These are phyloP conservation scores for Mucor velutinosus DNA, from an alignment of 371 early-diverging fungal species.

Conservation along the genomic window DNA sequence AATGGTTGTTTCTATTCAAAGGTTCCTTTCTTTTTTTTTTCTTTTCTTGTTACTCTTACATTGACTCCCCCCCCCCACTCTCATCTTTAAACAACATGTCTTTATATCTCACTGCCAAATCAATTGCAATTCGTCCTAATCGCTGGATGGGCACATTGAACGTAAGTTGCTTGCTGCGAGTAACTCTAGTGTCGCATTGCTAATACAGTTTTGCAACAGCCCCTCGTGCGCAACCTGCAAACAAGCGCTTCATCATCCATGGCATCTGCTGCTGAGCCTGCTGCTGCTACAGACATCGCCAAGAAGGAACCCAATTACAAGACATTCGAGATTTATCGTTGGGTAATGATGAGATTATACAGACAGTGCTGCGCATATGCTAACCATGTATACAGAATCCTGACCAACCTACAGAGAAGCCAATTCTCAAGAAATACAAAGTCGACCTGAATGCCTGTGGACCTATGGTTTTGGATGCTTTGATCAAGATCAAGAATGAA, in stretches of 20 bases:
- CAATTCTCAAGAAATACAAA: slow-evolving; percentile 83
- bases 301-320: slow-evolving; percentile 62
- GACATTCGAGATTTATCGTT: slow-evolving; percentile 84
- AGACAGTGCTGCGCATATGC: not conserved
- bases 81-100: not conserved
- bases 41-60: not conserved
- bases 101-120: slow-evolving; percentile 1
- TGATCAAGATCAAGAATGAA: slow-evolving; percentile 96
- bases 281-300: not conserved
- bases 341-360: slow-evolving; percentile 53
- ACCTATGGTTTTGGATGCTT: slow-evolving; percentile 94
- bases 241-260: not conserved
- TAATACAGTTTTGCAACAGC: not conserved
- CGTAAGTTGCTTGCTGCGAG: not conserved
- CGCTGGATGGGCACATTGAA: slow-evolving; percentile 1
- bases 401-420: slow-evolving; percentile 88
- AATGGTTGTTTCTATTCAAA: not conserved
- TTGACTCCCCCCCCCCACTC: not conserved
- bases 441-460: slow-evolving; percentile 91
- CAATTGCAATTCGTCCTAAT: slow-evolving; percentile 1
- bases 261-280: slow-evolving; percentile 8
- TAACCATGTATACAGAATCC: slow-evolving; percentile 47
- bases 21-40: not conserved
- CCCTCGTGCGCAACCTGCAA: slow-evolving; percentile 8
- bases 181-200: not conserved